Evolutionary conservation across 176 grass and related monocot species (phyloP), one percentile per base, ranked within the genome.

Genomic region (Aegilops bicornis): DNA sequence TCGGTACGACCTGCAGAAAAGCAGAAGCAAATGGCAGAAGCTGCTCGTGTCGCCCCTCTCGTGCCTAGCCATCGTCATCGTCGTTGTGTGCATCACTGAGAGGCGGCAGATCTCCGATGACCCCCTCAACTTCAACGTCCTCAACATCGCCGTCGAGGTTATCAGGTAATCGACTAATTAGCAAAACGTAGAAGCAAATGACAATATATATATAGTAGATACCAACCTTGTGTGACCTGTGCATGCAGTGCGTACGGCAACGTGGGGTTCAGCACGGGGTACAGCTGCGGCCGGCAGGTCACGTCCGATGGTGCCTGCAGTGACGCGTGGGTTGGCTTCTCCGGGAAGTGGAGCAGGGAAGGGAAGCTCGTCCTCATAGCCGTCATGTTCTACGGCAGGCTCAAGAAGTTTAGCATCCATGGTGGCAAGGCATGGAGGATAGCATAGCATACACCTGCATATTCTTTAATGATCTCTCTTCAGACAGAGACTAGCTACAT

Each of bases 361-460:
- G 96, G 96, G 30, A 98, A 98, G 88, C 45, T 95, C 22, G 59
- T 81, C 32, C 91, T 98, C 60, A 94, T 94, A 59, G 86, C 33
- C n/a, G 90, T 94, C 81, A 95, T 98, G 93, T 1, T 98, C 47
- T 91, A 93, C 37, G 95, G 95, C 42, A 90, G 86, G 91, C 86
- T 98, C n/a, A 95, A 95, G 83, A 98, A 86, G 78, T 98, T 92
- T 32, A 92, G 61, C 69, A 40, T 86, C 37, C 47, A 68, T 58
- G 93, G 93, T 10, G 95, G 93, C 15, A 77, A 79, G 45, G 42
- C 85, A 67, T 95, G 95, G 95, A 92, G 50, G 60, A 78, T 95
- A 59, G 68, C 3, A 0, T 87, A 50, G 68, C 9, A 20, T n/a
- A 15, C 37, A 39, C 37, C 68, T 39, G 59, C 47, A 43, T 9